phyloP scores from a whole-genome alignment of 2,329 filamentous ascomycete genomes.

The Cladosporium sp. region DNA sequence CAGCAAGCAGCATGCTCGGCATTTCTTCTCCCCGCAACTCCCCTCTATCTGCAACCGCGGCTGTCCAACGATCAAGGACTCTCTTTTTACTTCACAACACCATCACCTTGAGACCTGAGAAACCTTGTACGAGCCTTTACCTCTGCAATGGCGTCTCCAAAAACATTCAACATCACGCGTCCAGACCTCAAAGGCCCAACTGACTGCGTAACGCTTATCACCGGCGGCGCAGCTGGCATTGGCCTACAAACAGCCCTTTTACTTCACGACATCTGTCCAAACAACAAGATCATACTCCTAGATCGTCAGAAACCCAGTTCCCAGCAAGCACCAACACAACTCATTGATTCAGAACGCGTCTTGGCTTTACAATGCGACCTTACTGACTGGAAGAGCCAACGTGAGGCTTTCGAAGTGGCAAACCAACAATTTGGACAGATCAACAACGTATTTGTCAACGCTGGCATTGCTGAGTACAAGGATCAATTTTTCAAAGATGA shows the following conservation, averaged over 20 bases:
- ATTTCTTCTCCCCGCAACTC: slow-evolving; percentile 5
- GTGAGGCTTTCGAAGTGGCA: slow-evolving; percentile 41
- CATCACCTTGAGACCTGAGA: background rate
- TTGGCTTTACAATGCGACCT: slow-evolving; percentile 40
- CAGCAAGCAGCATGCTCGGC: background rate
- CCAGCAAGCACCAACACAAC: slow-evolving; percentile 1
- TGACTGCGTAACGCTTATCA: slow-evolving; percentile 28
- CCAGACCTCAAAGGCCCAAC: slow-evolving; percentile 22
- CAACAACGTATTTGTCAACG: slow-evolving; percentile 47
- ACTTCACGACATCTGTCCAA: slow-evolving; percentile 24
- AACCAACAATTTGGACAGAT: slow-evolving; percentile 41
- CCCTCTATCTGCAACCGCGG: slow-evolving; percentile 2
- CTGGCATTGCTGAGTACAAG: slow-evolving; percentile 45
- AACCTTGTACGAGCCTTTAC: background rate
- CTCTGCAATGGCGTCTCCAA: slow-evolving; percentile 23
- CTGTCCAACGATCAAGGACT: background rate
- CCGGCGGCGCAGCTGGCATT: slow-evolving; percentile 27
- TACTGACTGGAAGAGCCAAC: slow-evolving; percentile 43
- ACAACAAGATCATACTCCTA: slow-evolving; percentile 28
- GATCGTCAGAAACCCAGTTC: slow-evolving; percentile 21
- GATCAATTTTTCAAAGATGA: slow-evolving; percentile 49
- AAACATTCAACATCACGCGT: slow-evolving; percentile 23
- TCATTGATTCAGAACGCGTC: slow-evolving; percentile 24
- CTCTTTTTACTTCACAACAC: background rate
- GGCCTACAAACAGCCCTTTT: slow-evolving; percentile 29